Conservation (phyloP, 257 asterid genomes). For the Ocimum tenuiflorum region DNA sequence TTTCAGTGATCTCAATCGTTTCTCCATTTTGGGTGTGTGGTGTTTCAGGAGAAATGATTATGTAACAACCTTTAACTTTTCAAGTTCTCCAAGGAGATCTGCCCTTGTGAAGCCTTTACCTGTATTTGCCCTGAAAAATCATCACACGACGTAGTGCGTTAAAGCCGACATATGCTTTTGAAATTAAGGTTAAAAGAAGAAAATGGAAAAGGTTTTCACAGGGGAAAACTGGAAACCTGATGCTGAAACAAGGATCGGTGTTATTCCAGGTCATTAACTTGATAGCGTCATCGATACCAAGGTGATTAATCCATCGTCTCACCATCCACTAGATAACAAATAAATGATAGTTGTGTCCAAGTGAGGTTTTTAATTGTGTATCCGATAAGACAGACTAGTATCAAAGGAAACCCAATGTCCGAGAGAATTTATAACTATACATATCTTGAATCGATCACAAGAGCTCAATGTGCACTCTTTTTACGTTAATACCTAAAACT, state of each 20-base stretch:
- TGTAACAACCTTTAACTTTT: conserved; percentile 49
- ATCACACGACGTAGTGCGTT: conserved; percentile 24
- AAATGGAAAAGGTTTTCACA: neutral
- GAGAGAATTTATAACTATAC: neutral
- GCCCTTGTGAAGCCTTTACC: conserved; percentile 62
- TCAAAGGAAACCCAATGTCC: conserved; percentile 1
- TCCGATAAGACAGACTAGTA: neutral
- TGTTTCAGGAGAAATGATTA: neutral
- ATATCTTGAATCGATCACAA: neutral
- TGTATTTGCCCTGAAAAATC: conserved; percentile 60
- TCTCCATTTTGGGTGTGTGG: neutral
- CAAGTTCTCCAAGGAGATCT: conserved; percentile 57
- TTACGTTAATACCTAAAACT: neutral
- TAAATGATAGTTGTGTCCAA: conserved; percentile 6
- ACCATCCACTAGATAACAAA: conserved; percentile 78
- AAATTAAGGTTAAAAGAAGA: neutral
- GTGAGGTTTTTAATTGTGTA: conserved; percentile 13
- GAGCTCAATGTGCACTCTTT: neutral
- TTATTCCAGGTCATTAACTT: conserved; percentile 84
- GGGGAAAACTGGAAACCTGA: conserved; percentile 43
- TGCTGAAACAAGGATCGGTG: conserved; percentile 65
- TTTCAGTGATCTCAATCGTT: neutral
- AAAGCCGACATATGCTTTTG: conserved; percentile 8
- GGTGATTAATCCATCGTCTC: conserved; percentile 72
- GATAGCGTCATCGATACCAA: conserved; percentile 67